Evolutionary conservation across 495 filamentous ascomycete species (phyloP).

Genomic region (Evansstolkia leycettana): DNA sequence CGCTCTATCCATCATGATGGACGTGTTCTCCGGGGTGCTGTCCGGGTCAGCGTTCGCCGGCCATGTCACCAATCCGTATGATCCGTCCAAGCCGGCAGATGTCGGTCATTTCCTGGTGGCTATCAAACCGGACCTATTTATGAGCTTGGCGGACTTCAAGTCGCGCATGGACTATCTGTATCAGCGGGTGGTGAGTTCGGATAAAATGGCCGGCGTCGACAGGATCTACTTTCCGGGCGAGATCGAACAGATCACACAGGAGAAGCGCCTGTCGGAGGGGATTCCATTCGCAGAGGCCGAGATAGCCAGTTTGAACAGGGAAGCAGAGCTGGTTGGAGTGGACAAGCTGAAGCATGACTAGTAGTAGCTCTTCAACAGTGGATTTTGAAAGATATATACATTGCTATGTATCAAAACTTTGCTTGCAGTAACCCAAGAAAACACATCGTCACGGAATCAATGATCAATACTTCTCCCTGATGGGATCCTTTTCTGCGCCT

Average conservation of each 20-base stretch:
- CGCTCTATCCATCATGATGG: conserved; percentile 68
- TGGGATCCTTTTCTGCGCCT: conserved; percentile 28
- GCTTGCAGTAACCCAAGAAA: no score
- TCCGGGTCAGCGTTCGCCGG: conserved; percentile 62
- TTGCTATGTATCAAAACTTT: no score
- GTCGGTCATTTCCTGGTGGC: conserved; percentile 69
- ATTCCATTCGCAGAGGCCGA: conserved; percentile 57
- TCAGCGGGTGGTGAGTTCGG: conserved; percentile 45
- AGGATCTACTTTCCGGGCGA: conserved; percentile 71
- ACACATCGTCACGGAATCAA: no score
- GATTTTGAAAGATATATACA: no score
- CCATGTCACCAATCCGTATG: conserved; percentile 59
- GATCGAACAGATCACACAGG: conserved; percentile 52
- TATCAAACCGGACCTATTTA: conserved; percentile 66
- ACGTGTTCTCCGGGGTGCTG: conserved; percentile 69
- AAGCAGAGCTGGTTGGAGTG: conserved; percentile 48
- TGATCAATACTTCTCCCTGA: conserved; percentile 3
- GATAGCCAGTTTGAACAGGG: conserved; percentile 52
- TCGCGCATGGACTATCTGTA: conserved; percentile 60
- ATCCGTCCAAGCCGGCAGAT: conserved; percentile 51
- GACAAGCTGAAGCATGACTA: no score
- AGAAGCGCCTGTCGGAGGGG: conserved; percentile 41
- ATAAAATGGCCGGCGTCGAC: conserved; percentile 60
- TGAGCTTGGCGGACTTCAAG: conserved; percentile 56
- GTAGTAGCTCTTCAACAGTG: no score